phyloP scores from a whole-genome alignment of 768 basidiomycete species.

The Trametopsis cervina region DNA sequence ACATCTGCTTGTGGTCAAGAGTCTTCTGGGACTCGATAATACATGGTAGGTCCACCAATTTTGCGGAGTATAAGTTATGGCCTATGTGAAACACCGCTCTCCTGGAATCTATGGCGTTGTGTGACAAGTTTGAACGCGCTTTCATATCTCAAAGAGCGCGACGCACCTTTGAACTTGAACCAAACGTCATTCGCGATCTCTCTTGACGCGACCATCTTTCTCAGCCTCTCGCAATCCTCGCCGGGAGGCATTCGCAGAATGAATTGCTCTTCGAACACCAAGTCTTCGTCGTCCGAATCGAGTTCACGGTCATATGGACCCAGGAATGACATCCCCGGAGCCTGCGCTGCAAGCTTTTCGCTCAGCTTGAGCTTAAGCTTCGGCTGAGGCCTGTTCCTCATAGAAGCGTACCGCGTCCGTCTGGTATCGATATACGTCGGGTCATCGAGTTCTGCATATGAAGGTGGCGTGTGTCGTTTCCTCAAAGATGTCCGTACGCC shows the following conservation, averaged over 20 bases:
- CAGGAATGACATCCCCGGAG: conserved; percentile 81
- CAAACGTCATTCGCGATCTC: conserved; percentile 79
- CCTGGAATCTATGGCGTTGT: conserved; percentile 64
- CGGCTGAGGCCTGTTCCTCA: conserved; percentile 32
- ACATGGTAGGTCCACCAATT: conserved; percentile 93
- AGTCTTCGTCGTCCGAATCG: conserved; percentile 91
- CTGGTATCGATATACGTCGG: conserved; percentile 13
- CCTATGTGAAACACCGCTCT: conserved; percentile 86
- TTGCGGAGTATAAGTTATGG: conserved; percentile 74
- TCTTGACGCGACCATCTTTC: conserved; percentile 74
- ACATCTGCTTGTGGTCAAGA: conserved; percentile 92
- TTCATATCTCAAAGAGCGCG: background rate
- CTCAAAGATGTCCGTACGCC: conserved; percentile 14
- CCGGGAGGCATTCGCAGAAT: conserved; percentile 84
- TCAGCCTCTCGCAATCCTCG: conserved; percentile 70
- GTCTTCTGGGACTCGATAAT: conserved; percentile 95
- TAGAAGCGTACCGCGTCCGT: conserved; percentile 19
- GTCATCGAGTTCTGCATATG: conserved; percentile 15
- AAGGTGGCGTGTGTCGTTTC: conserved; percentile 15
- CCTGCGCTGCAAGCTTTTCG: conserved; percentile 73
- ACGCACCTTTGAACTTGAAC: conserved; percentile 94
- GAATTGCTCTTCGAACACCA: conserved; percentile 97
- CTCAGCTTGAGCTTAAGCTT: conserved; percentile 87
- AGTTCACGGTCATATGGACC: conserved; percentile 91
- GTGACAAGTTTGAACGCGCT: background rate